These are phyloP conservation scores for Mycena rosella DNA, from an alignment of 768 basidiomycete genomes.

Conservation along the genomic window DNA sequence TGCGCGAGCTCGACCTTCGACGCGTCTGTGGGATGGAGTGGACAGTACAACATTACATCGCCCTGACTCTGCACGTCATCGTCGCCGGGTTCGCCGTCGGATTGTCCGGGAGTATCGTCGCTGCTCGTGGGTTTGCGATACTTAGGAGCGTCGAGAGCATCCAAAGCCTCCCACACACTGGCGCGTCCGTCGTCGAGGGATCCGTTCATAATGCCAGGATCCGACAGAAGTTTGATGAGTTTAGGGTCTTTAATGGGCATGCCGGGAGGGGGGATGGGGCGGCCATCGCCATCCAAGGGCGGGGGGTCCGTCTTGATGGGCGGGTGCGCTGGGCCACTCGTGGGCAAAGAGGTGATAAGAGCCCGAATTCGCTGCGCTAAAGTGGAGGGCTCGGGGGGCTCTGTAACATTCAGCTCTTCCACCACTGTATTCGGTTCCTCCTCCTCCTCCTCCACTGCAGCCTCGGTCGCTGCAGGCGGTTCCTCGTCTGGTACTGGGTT, in stretches of 20 bases:
- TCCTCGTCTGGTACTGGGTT: not conserved
- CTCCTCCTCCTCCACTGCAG: not conserved
- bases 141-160: slow-evolving; percentile 45
- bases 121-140: slow-evolving; percentile 25
- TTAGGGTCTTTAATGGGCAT: slow-evolving; percentile 56
- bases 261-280: slow-evolving; percentile 49
- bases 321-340: slow-evolving; percentile 36
- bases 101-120: slow-evolving; percentile 15
- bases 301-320: slow-evolving; percentile 32
- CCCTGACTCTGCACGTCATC: slow-evolving; percentile 54
- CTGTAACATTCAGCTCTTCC: slow-evolving; percentile 18
- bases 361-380: slow-evolving; percentile 67
- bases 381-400: slow-evolving; percentile 54
- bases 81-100: slow-evolving; percentile 22
- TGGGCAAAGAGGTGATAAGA: slow-evolving; percentile 62
- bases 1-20: slow-evolving; percentile 66
- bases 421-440: not conserved
- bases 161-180: slow-evolving; percentile 63
- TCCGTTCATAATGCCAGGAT: slow-evolving; percentile 68
- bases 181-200: slow-evolving; percentile 52
- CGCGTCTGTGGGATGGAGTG: slow-evolving; percentile 59
- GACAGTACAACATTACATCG: slow-evolving; percentile 67
- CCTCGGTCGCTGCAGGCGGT: not conserved
- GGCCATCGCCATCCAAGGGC: slow-evolving; percentile 35
- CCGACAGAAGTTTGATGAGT: slow-evolving; percentile 61